Percentiles rank a stretch among this genome's conserved stretches.
These are phyloP conservation scores for Talaromyces sp. DNA, from an alignment of 2,329 filamentous ascomycete genomes.

Conservation along the genomic window DNA sequence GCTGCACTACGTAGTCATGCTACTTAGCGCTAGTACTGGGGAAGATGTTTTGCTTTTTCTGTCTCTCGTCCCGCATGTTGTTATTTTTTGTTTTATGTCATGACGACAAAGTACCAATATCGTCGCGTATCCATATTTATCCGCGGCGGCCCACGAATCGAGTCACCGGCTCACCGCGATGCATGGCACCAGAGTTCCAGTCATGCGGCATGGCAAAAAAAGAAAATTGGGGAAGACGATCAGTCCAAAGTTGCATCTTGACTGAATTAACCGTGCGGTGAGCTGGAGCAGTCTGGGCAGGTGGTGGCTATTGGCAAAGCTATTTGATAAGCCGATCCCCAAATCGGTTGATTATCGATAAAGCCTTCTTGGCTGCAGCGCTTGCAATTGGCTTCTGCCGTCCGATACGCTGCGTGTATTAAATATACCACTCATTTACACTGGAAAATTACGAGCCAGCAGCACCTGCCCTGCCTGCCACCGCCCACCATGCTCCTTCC, in stretches of 20 bases:
- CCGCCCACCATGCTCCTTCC: background rate
- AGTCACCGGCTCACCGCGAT: slow-evolving; percentile 15
- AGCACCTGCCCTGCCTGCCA: background rate
- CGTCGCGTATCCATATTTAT: slow-evolving; percentile 3
- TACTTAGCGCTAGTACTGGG: background rate
- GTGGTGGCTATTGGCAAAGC: slow-evolving; percentile 6
- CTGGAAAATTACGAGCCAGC: background rate
- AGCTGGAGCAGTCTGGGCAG: slow-evolving; percentile 2
- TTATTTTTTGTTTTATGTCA: background rate
- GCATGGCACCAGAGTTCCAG: background rate
- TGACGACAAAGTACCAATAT: background rate
- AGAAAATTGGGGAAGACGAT: background rate
- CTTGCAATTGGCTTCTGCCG: background rate
- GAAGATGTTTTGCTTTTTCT: background rate
- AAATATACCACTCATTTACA: background rate
- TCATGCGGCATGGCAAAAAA: slow-evolving; percentile 3
- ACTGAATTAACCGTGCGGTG: slow-evolving; percentile 14
- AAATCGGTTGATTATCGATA: background rate
- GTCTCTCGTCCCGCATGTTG: background rate
- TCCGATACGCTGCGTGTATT: background rate
- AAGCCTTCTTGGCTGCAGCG: background rate
- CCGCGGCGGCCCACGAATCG: slow-evolving; percentile 11
- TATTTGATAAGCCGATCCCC: slow-evolving; percentile 8
- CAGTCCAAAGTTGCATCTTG: background rate
- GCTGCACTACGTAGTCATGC: background rate